These are phyloP conservation scores for apple (Malus domestica) DNA, from an alignment of 306 rosid species.

Conservation along the genomic window DNA sequence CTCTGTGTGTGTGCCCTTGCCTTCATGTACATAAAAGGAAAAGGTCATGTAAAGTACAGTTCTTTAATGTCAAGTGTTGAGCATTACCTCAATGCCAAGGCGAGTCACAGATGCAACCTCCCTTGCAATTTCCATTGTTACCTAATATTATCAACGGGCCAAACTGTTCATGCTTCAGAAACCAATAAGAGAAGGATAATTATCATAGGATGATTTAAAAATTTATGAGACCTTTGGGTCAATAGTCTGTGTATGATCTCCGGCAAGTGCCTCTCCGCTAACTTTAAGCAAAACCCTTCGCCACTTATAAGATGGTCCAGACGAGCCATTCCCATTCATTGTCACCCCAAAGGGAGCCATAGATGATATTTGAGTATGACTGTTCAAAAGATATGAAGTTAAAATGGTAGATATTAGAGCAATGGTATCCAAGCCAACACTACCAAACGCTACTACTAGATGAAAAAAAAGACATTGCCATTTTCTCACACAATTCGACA, in stretches of 20 bases:
- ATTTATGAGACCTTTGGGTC: slow-evolving; percentile 72
- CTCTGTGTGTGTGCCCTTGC: not conserved
- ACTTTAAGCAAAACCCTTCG: slow-evolving; percentile 93
- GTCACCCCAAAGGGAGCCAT: slow-evolving; percentile 45
- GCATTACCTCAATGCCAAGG: slow-evolving; percentile 87
- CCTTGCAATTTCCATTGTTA: slow-evolving; percentile 89
- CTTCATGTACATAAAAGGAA: not conserved
- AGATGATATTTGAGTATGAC: slow-evolving; percentile 49
- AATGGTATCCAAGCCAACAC: not conserved
- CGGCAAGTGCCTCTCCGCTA: slow-evolving; percentile 97
- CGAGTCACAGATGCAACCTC: slow-evolving; percentile 95
- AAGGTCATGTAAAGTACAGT: not conserved
- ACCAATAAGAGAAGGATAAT: not conserved
- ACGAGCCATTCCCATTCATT: slow-evolving; percentile 40
- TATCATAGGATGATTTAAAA: not conserved
- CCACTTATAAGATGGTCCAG: slow-evolving; percentile 61
- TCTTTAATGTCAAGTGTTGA: not conserved
- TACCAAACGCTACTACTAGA: not conserved
- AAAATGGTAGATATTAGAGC: not conserved
- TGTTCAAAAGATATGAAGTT: slow-evolving; percentile 10
- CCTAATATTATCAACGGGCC: slow-evolving; percentile 26
- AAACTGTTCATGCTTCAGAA: slow-evolving; percentile 2
- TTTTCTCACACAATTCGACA: too few species aligned
- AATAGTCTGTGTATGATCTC: slow-evolving; percentile 73
- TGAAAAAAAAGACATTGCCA: too few species aligned